Evolutionary conservation across 2,329 filamentous ascomycete genomes (phyloP).

Genomic region (Fusarium tanahbumbuense): DNA sequence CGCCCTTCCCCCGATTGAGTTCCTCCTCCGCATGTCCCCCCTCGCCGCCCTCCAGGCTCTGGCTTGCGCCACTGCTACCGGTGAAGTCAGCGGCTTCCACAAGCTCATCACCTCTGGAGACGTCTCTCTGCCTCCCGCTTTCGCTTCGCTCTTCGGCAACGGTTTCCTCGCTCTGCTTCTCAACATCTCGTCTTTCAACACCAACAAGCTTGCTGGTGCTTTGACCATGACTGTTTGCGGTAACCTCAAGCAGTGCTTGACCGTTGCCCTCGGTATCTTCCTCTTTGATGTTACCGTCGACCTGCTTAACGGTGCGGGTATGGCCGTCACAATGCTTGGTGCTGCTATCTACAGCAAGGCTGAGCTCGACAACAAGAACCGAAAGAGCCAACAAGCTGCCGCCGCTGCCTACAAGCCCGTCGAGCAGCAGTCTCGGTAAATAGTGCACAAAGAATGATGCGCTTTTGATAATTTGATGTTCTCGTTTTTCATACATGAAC

Average conservation of each 20-base stretch:
- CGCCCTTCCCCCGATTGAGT: constrained; percentile 67
- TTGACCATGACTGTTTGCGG: constrained; percentile 70
- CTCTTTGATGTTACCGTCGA: constrained; percentile 64
- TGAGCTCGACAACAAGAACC: constrained; percentile 62
- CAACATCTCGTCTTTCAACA: constrained; percentile 68
- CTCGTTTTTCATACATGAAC: constrained; percentile 45
- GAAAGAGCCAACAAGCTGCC: constrained; percentile 47
- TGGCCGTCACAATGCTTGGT: constrained; percentile 65
- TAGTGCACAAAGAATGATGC: not conserved
- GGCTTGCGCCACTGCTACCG: constrained; percentile 62
- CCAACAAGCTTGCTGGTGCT: constrained; percentile 68
- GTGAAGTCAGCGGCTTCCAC: constrained; percentile 61
- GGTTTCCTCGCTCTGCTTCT: constrained; percentile 66
- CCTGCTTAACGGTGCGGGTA: constrained; percentile 66
- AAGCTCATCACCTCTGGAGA: constrained; percentile 52
- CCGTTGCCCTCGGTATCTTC: constrained; percentile 64
- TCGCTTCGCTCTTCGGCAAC: constrained; percentile 61
- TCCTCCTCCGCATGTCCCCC: constrained; percentile 72
- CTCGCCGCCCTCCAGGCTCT: constrained; percentile 68
- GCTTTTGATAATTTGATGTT: constrained; percentile 22
- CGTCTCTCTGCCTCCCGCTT: constrained; percentile 51
- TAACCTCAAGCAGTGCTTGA: constrained; percentile 69
- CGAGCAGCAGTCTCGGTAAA: constrained; percentile 48
- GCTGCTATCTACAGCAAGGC: constrained; percentile 69
- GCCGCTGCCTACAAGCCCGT: constrained; percentile 52